These are phyloP conservation scores for Nidula microcarpa DNA, from an alignment of 768 basidiomycete genomes.

Conservation along the genomic window DNA sequence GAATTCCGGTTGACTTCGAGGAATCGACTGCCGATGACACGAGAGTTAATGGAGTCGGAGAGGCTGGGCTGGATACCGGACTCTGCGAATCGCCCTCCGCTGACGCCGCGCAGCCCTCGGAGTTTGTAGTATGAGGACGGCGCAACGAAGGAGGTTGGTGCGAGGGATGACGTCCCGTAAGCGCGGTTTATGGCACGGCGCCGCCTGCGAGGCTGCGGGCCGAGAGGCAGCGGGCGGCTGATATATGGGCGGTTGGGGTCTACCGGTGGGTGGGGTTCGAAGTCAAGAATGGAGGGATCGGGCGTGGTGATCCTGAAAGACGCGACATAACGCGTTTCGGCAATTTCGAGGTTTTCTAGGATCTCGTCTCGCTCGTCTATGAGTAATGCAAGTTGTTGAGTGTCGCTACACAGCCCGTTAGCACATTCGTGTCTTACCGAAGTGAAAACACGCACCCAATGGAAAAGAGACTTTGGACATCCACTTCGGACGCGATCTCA, in stretches of 20 bases:
- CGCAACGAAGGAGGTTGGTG: slow-evolving; percentile 76
- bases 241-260: slow-evolving; percentile 54
- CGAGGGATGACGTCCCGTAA: slow-evolving; percentile 61
- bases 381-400: slow-evolving; percentile 58
- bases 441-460: slow-evolving; percentile 49
- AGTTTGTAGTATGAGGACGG: slow-evolving; percentile 81
- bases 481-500: slow-evolving; percentile 49
- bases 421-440: slow-evolving; percentile 1
- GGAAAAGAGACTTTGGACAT: slow-evolving; percentile 71
- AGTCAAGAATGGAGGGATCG: slow-evolving; percentile 66
- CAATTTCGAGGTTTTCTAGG: slow-evolving; percentile 76
- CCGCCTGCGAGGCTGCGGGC: slow-evolving; percentile 28
- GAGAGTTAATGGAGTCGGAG: slow-evolving; percentile 57
- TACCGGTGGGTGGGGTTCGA: slow-evolving; percentile 38
- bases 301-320: slow-evolving; percentile 74
- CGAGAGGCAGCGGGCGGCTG: slow-evolving; percentile 64
- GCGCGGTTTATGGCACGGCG: slow-evolving; percentile 60
- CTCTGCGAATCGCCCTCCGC: slow-evolving; percentile 53
- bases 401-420: slow-evolving; percentile 46
- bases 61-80: slow-evolving; percentile 41
- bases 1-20: slow-evolving; percentile 69
- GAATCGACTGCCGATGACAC: slow-evolving; percentile 66
- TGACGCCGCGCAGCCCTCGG: slow-evolving; percentile 56
- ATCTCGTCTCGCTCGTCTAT: slow-evolving; percentile 76
- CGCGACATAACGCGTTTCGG: slow-evolving; percentile 73